phyloP scores from a whole-genome alignment of 2,329 filamentous ascomycete species.

The Coniochaeta sp. region DNA sequence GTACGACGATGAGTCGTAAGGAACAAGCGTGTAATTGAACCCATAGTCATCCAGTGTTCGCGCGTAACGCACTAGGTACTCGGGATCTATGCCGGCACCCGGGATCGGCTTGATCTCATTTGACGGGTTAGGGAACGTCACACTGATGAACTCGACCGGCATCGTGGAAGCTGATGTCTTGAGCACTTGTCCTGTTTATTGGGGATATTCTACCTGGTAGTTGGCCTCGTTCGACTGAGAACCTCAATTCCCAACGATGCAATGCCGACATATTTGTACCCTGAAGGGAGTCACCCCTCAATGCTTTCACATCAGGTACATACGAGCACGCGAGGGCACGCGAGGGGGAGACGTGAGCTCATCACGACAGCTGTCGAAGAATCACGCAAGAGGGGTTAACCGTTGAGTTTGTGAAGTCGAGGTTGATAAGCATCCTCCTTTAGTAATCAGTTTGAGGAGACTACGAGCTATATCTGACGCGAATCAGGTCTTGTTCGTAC shows the following conservation, averaged over 20 bases:
- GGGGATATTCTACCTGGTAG: background rate
- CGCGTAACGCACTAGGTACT: slow-evolving; percentile 48
- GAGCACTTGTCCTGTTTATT: background rate
- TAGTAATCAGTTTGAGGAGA: background rate
- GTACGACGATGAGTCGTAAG: slow-evolving; percentile 46
- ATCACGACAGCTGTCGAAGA: background rate
- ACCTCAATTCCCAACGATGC: background rate
- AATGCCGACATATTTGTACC: background rate
- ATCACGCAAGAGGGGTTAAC: background rate
- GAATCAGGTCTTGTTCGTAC: background rate
- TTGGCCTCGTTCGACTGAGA: background rate
- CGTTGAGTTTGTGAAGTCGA: background rate
- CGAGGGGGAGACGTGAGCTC: background rate
- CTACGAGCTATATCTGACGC: background rate
- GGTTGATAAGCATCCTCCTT: background rate
- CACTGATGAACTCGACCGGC: slow-evolving; percentile 49
- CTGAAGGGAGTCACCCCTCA: background rate
- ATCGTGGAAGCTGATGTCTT: slow-evolving; percentile 15
- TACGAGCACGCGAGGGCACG: background rate
- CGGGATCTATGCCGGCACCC: slow-evolving; percentile 42
- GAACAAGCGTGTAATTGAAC: slow-evolving; percentile 55
- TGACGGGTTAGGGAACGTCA: slow-evolving; percentile 49
- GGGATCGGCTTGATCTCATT: slow-evolving; percentile 48
- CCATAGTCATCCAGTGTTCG: slow-evolving; percentile 50
- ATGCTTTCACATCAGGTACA: background rate